A percentile compares a stretch with the other conserved stretches of the same genome.
These are phyloP conservation scores for Penicillium brasilianum DNA, from an alignment of 2,329 filamentous ascomycete genomes.

Conservation along the genomic window DNA sequence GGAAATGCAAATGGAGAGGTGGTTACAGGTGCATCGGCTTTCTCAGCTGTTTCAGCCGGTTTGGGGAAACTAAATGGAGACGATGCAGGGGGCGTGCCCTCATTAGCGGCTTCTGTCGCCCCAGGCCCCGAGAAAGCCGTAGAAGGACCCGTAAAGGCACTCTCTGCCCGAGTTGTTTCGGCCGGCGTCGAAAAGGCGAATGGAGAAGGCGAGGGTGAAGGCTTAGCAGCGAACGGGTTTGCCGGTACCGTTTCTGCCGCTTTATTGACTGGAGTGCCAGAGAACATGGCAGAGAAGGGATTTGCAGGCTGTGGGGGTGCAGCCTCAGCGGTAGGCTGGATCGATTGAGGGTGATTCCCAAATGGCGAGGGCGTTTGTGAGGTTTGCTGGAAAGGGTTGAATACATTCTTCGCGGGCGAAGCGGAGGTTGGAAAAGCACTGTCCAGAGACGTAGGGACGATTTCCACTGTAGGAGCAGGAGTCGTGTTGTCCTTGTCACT, in stretches of 20 bases:
- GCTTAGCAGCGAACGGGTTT: not conserved
- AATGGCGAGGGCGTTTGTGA: constrained; percentile 1
- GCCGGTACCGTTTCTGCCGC: not conserved
- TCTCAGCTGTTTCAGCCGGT: not conserved
- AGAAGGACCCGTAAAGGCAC: not conserved
- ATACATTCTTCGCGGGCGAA: not conserved
- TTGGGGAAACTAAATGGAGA: constrained; percentile 3
- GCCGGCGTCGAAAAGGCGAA: not conserved
- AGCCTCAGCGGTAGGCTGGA: constrained; percentile 5
- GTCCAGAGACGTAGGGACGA: constrained; percentile 13
- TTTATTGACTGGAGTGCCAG: not conserved
- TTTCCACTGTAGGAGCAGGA: constrained; percentile 30
- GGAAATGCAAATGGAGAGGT: constrained; percentile 13
- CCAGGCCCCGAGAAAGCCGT: not conserved
- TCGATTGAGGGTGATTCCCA: constrained; percentile 8
- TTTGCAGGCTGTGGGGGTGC: constrained; percentile 5
- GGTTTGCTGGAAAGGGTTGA: constrained; percentile 14
- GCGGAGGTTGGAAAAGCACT: not conserved
- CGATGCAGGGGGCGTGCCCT: not conserved
- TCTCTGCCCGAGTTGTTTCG: not conserved
- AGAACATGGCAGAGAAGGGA: constrained; percentile 24
- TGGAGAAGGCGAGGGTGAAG: constrained; percentile 3
- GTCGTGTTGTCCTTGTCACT: constrained; percentile 43
- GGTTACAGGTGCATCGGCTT: not conserved
- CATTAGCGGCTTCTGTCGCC: not conserved